phyloP scores from a whole-genome alignment of 2,329 filamentous ascomycete species.

The Pseudogymnoascus sp. region DNA sequence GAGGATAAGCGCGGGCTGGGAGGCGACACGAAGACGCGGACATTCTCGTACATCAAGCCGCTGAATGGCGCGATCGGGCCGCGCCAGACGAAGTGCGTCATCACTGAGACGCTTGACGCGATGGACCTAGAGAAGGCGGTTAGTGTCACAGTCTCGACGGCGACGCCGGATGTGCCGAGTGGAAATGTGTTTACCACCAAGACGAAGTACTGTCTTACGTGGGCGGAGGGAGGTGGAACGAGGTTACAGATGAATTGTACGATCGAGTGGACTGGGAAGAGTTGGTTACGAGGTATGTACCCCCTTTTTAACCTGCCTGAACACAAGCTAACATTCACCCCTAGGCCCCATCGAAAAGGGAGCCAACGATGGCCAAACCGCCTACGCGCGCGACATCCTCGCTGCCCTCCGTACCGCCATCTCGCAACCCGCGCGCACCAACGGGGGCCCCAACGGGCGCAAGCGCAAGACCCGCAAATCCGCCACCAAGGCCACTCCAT shows the following conservation, averaged over 20 bases:
- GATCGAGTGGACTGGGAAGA: conserved; percentile 95
- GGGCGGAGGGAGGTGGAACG: conserved; percentile 81
- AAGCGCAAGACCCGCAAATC: conserved; percentile 41
- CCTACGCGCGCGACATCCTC: conserved; percentile 75
- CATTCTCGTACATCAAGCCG: conserved; percentile 86
- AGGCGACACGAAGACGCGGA: conserved; percentile 64
- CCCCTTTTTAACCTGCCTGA: not conserved
- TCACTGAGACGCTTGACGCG: conserved; percentile 72
- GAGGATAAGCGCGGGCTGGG: conserved; percentile 71
- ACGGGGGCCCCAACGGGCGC: conserved; percentile 47
- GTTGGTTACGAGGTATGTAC: conserved; percentile 81
- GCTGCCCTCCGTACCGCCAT: conserved; percentile 66
- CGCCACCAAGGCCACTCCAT: conserved; percentile 31
- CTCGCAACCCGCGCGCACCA: conserved; percentile 50
- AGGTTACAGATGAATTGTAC: conserved; percentile 79
- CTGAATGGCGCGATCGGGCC: conserved; percentile 77
- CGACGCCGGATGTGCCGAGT: conserved; percentile 90
- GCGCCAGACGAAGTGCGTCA: conserved; percentile 89
- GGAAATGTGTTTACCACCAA: conserved; percentile 88
- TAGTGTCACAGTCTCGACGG: conserved; percentile 71
- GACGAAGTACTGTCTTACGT: conserved; percentile 89
- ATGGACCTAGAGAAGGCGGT: conserved; percentile 83
- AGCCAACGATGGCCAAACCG: conserved; percentile 77
- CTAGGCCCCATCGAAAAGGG: conserved; percentile 92
- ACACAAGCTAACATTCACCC: not conserved